Base-by-base conservation (phyloP, 23 red algal genomes). In the Gracilaria gracilis region DNA sequence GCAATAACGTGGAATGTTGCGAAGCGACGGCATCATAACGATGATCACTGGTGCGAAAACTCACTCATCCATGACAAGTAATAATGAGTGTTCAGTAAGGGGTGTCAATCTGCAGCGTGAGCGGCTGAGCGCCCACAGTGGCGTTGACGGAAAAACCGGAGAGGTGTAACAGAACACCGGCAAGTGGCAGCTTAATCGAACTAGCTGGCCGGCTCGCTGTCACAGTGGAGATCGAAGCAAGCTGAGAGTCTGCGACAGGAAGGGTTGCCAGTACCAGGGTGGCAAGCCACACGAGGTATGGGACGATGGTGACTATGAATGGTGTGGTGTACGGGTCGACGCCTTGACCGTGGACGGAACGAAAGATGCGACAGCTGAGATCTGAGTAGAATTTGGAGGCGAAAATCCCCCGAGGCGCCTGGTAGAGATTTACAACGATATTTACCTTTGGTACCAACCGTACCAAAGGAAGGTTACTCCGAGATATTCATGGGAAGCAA, bases 61-160 rank as follows among this genome's bases (percentile, higher is more conserved):
- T 67, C 37, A 55, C 66, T 35, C 90, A 93, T n/a, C 71, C 90
- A 17, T 79, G 39, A 17, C 74, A 42, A 55, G 90, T 67, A 42
- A 93, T 46, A 3, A 85, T 67, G 1, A 93, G 80, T 4, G 90
- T 76, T 20, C 66, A 83, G 20, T 84, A 85, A 0, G 81, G 67
- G 11, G 71, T 64, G 37, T 93, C 90, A 29, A 80, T 67, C 37
- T 93, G 80, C 28, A 93, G 31, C 19, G 80, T 83, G 29, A 93
- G 55, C 31, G n/a, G 90, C 90, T 84, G 79, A 15, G 71, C 81
- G 57, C 90, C 90, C 14, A 93, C 67, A 8, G 80, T 75, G 21
- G 90, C 90, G 27, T 83, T 79, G 48, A 85, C 51, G 55, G 71
- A 84, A 84, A 80, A 93, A 36, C 82, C 90, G 19, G 80, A 84